Evolutionary conservation across 2,329 filamentous ascomycete genomes (phyloP).

Genomic region (Colletotrichum euphorbiae): DNA sequence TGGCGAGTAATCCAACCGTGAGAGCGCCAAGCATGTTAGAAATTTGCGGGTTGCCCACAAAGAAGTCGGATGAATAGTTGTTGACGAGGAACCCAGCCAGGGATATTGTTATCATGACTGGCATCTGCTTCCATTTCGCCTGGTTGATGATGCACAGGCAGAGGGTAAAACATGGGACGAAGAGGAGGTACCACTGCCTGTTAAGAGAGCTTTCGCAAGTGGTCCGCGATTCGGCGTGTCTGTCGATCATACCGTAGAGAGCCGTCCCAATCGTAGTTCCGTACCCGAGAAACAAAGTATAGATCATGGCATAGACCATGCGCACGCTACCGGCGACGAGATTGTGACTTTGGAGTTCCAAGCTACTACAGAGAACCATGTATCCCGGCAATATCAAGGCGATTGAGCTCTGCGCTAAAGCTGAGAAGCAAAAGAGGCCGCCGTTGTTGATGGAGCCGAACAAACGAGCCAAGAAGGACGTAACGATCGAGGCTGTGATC

Average conservation of each 20-base stretch:
- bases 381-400: constrained; percentile 77
- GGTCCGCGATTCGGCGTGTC: constrained; percentile 56
- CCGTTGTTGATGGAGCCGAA: constrained; percentile 73
- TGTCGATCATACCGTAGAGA: constrained; percentile 68
- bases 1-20: constrained; percentile 80
- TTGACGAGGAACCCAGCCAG: constrained; percentile 81
- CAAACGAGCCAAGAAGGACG: constrained; percentile 76
- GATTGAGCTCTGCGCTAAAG: constrained; percentile 78
- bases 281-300: constrained; percentile 74
- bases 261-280: constrained; percentile 73
- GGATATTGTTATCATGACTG: constrained; percentile 80
- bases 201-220: constrained; percentile 53
- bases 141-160: constrained; percentile 84
- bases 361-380: constrained; percentile 63
- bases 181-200: constrained; percentile 64
- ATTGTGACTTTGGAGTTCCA: constrained; percentile 74
- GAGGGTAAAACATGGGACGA: constrained; percentile 75
- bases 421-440: constrained; percentile 76
- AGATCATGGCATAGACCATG: constrained; percentile 78
- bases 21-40: constrained; percentile 83
- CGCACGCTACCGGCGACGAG: constrained; percentile 74
- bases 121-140: constrained; percentile 81
- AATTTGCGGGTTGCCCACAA: constrained; percentile 78
- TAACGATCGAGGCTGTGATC: constrained; percentile 69
- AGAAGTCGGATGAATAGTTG: constrained; percentile 75